Evolutionary conservation across 495 filamentous ascomycete genomes (phyloP), one percentile per base, ranked within the genome.

Genomic region (Penicillium psychrofluorescens): DNA sequence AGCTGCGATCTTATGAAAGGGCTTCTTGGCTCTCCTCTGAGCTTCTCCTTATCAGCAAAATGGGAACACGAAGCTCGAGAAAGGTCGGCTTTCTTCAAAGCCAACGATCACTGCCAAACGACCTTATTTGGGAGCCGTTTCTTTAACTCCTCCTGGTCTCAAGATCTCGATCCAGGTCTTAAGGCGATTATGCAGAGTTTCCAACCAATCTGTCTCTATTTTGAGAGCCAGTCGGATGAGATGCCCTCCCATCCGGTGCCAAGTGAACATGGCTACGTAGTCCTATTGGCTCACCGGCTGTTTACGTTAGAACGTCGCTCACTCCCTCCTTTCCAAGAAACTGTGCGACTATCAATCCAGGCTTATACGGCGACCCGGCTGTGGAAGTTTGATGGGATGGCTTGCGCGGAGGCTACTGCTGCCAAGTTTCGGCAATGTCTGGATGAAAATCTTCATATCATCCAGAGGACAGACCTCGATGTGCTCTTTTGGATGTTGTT

Each of bases 131-230:
- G 49, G 33, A 41, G 28, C 27, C 27, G 45, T n/a, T 52, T 55
- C 15, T 46, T 51, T 35, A 35, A 38, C 32, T 38, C 45, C 11
- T 1, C 43, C 2, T 52, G 44, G 45, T 44, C 49, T 7, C 15
- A 7, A 14, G 32, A 37, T 11, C 38, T 55, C 8, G 55, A 61
- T 46, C 31, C 58, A 8, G 58, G 58, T 29, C 49, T 61, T 35
- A 55, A 58, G 33, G 55, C 55, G 11, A 61, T 61, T 45, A 52
- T 52, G 4, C 49, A 61, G 34, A 50, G 58, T 2, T 61, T 61
- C 33, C 58, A 50, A 35, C 27, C 43, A 14, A 39, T 56, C 3
- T 14, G 44, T 2, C 38, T 41, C 13, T 41, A 45, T 29, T 56
- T 45, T 36, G 49, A 53, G 29, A 49, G 36, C 12, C 22, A 22